Evolutionary conservation across 2,329 filamentous ascomycete genomes (phyloP), one percentile per base, ranked within the genome.

Genomic region (Fusarium acutatum): DNA sequence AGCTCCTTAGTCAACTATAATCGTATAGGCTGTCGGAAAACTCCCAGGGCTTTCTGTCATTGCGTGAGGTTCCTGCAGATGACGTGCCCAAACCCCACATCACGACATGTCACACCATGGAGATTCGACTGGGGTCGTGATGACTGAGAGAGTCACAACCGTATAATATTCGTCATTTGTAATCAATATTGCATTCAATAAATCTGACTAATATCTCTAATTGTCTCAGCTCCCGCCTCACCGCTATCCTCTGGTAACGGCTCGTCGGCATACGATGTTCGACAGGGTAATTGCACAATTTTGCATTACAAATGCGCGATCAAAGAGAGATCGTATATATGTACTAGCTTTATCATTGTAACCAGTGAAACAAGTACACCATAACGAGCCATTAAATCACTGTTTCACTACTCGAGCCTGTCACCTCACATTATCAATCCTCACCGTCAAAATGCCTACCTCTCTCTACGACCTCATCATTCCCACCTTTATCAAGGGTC

Each of bases 1-100:
- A n/a, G n/a, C n/a, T n/a, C n/a, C n/a, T n/a, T n/a, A n/a, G n/a
- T n/a, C n/a, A n/a, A n/a, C n/a, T n/a, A n/a, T n/a, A n/a, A n/a
- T n/a, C n/a, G n/a, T n/a, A 11, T 30, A 30, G 30, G 30, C 30
- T 30, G n/a, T n/a, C n/a, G n/a, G 30, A 14, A 26, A 26, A 15
- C n/a, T 7, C 18, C 4, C 24, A 41, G 20, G 15, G 6, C 20
- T 13, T 37, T 59, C 20, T 28, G 41, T 20, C 6, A 18, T 59
- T 59, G 43, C 56, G 56, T 20, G 41, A 59, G 20, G 56, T 59
- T 59, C 56, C 56, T 59, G 56, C 56, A 47, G 32, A 59, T 59
- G 56, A 35, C 56, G 56, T 59, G 56, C 26, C 34, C 34, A 17
- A 53, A 53, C 28, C 58, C 44, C 34, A 60, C 28, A 53, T 35